phyloP scores from a whole-genome alignment of 352 stramenopile genomes.

The Achlya hypogyna region DNA sequence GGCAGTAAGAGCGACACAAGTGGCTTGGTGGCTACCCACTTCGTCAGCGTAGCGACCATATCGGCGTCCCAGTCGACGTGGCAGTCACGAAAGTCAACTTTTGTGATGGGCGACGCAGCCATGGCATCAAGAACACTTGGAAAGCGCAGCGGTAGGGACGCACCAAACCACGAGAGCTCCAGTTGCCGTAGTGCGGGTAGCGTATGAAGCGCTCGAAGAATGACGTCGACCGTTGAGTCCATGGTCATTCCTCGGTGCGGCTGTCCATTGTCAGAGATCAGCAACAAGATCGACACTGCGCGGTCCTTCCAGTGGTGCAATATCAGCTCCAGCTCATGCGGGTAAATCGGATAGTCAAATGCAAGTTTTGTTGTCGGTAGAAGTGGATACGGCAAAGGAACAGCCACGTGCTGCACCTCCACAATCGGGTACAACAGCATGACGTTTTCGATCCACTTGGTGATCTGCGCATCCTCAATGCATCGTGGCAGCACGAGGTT shows the following conservation, averaged over 20 bases:
- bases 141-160: neutral
- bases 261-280: neutral
- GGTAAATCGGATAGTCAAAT: constrained; percentile 5
- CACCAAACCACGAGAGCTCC: constrained; percentile 5
- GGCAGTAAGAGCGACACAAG: neutral
- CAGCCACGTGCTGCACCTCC: neutral
- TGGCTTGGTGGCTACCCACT: neutral
- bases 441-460: neutral
- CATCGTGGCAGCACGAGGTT: neutral
- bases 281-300: neutral
- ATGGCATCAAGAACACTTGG: neutral
- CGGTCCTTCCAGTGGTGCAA: neutral
- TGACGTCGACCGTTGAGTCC: neutral
- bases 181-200: neutral
- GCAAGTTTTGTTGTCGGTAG: neutral
- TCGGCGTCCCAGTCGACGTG: neutral
- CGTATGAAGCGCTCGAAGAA: neutral
- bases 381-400: neutral
- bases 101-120: neutral
- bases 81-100: constrained; percentile 2
- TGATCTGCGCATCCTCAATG: neutral
- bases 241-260: neutral
- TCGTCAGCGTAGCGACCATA: neutral
- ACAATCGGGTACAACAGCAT: neutral
- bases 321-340: neutral